A percentile compares a stretch with the other conserved stretches of the same genome.
These are phyloP conservation scores for Dictyostelium purpureum DNA, from an alignment of 78 protist genomes.

Conservation along the genomic window DNA sequence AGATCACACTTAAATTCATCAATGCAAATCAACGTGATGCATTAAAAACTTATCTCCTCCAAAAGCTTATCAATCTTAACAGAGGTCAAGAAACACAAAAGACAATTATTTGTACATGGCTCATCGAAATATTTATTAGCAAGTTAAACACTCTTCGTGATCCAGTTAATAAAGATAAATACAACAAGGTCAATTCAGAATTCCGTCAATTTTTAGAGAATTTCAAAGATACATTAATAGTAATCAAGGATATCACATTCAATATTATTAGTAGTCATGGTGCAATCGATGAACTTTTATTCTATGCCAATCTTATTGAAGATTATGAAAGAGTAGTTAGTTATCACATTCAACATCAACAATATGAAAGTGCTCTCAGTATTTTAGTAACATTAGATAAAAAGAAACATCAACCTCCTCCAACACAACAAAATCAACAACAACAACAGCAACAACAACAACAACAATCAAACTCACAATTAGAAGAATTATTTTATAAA, in stretches of 20 bases:
- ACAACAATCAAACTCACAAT: background rate
- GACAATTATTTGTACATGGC: constrained; percentile 91
- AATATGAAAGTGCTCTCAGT: constrained; percentile 79
- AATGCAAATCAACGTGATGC: constrained; percentile 78
- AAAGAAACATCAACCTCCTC: constrained; percentile 12
- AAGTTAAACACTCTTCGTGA: constrained; percentile 67
- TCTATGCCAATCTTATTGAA: constrained; percentile 85
- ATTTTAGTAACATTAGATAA: constrained; percentile 56
- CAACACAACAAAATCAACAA: background rate
- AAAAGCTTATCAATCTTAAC: constrained; percentile 41
- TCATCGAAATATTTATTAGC: constrained; percentile 89
- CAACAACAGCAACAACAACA: background rate
- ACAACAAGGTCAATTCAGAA: constrained; percentile 64
- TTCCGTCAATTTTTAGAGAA: constrained; percentile 43
- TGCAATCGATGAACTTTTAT: constrained; percentile 88
- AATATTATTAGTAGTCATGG: constrained; percentile 92
- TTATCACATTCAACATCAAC: constrained; percentile 84
- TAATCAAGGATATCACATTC: constrained; percentile 82
- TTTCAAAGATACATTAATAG: constrained; percentile 65
- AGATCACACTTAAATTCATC: constrained; percentile 88
- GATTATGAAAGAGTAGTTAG: constrained; percentile 93
- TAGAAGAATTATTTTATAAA: constrained; percentile 85
- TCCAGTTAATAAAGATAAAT: constrained; percentile 30
- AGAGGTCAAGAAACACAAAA: constrained; percentile 82
- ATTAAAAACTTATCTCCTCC: constrained; percentile 57